Conservation (phyloP, 345 rosid species). For the thale cress (Arabidopsis thaliana) region DNA sequence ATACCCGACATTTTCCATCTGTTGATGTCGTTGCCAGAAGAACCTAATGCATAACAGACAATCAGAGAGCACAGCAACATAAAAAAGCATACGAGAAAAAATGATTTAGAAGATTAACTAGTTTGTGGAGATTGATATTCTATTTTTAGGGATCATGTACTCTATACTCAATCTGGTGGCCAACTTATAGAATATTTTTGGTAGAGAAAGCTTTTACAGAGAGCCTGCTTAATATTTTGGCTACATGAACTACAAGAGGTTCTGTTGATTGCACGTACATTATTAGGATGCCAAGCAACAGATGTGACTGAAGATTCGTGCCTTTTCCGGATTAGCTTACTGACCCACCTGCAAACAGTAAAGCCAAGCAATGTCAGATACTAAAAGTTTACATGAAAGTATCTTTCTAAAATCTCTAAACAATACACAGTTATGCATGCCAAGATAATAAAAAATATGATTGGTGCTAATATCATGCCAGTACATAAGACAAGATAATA, state of each 20-base stretch:
- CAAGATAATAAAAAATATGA: neutral
- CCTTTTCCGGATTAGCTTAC: slow-evolving; percentile 91
- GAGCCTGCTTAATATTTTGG: neutral
- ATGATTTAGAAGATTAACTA: neutral
- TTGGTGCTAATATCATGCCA: neutral
- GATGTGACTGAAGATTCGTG: slow-evolving; percentile 93
- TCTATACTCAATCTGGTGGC: slow-evolving; percentile 7
- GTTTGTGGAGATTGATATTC: neutral
- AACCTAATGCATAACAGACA: slow-evolving; percentile 55
- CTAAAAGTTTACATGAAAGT: neutral
- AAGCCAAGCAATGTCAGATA: slow-evolving; percentile 36
- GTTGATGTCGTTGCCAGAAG: slow-evolving; percentile 95
- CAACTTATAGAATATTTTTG: neutral
- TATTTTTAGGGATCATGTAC: slow-evolving; percentile 4
- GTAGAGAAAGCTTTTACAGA: slow-evolving; percentile 12
- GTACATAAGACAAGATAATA: neutral
- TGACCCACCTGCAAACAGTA: slow-evolving; percentile 87
- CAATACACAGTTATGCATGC: slow-evolving; percentile 5
- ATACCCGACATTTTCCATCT: slow-evolving; percentile 96
- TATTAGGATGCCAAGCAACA: slow-evolving; percentile 99
- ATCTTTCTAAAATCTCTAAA: slow-evolving; percentile 9
- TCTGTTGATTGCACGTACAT: slow-evolving; percentile 57
- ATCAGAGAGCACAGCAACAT: slow-evolving; percentile 25
- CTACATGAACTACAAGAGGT: slow-evolving; percentile 5
- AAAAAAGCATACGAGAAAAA: neutral